A percentile compares a stretch with the other conserved stretches of the same genome.
Conservation (phyloP, 108 stramenopile species). For the Chaetoceros muelleri region DNA sequence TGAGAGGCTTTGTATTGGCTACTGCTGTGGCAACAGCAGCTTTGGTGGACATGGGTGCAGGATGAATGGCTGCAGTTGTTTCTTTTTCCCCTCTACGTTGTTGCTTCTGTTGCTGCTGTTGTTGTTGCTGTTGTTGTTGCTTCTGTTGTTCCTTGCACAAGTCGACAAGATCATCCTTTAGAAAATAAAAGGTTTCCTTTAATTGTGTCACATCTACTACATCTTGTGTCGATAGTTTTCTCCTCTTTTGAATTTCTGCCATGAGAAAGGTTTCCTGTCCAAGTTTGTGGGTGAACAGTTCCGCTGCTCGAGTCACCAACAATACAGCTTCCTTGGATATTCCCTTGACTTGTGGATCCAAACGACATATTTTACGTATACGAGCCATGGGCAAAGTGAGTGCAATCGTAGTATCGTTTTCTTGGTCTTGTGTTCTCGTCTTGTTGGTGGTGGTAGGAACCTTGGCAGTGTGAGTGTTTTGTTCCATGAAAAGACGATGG, state of each 20-base stretch:
- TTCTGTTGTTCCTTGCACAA: slow-evolving; percentile 4
- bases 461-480: background rate
- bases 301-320: slow-evolving; percentile 71
- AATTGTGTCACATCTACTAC: slow-evolving; percentile 58
- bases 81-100: background rate
- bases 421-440: background rate
- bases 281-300: slow-evolving; percentile 51
- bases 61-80: background rate
- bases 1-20: slow-evolving; percentile 20
- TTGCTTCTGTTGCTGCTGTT: background rate
- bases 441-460: background rate
- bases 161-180: slow-evolving; percentile 50
- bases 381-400: slow-evolving; percentile 59
- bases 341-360: slow-evolving; percentile 76
- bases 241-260: slow-evolving; percentile 64
- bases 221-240: slow-evolving; percentile 63
- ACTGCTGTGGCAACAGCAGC: slow-evolving; percentile 7
- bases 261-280: slow-evolving; percentile 52
- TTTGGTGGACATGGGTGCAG: background rate
- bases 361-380: slow-evolving; percentile 78
- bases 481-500: slow-evolving; percentile 1
- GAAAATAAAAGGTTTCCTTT: slow-evolving; percentile 55
- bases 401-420: slow-evolving; percentile 9
- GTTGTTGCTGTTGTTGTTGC: background rate
- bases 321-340: slow-evolving; percentile 73